Percentiles rank a stretch among this genome's conserved stretches.
Conservation (phyloP, 225 moss, liverwort and hornwort species). For the Takakia lepidozioides region DNA sequence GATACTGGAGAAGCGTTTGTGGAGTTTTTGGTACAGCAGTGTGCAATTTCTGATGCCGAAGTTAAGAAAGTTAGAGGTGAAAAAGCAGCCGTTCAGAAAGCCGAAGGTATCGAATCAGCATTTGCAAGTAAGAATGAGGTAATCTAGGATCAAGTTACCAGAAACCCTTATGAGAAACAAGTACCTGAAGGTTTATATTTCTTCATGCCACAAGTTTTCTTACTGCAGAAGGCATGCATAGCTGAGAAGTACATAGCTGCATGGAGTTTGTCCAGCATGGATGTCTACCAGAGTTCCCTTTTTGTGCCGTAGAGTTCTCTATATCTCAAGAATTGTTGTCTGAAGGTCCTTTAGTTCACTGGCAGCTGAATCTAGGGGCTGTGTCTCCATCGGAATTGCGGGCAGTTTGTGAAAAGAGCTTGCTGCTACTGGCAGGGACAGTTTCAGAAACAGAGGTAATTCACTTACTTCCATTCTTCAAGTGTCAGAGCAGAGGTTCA, state of each 20-base stretch:
- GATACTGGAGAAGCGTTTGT: constrained; percentile 65
- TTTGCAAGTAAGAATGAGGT: constrained; percentile 75
- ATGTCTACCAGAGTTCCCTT: too few species aligned
- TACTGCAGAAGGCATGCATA: too few species aligned
- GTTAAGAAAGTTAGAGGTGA: constrained; percentile 77
- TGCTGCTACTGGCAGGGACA: constrained; percentile 64
- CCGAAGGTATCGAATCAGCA: constrained; percentile 68
- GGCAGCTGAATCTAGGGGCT: constrained; percentile 83
- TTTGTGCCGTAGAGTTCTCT: too few species aligned
- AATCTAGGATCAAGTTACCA: too few species aligned
- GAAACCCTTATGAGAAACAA: too few species aligned
- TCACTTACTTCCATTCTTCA: too few species aligned
- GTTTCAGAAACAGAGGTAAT: constrained; percentile 81
- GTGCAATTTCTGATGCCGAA: constrained; percentile 79
- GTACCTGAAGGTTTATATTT: too few species aligned
- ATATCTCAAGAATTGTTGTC: too few species aligned
- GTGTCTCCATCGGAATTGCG: constrained; percentile 88
- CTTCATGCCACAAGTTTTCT: too few species aligned
- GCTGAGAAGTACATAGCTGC: too few species aligned
- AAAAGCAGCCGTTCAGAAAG: constrained; percentile 86
- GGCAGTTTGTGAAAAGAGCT: constrained; percentile 68
- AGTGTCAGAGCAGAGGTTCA: too few species aligned
- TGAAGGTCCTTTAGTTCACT: constrained; percentile 8
- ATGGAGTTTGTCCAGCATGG: too few species aligned
- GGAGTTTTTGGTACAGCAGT: constrained; percentile 88